A percentile compares a stretch with the other conserved stretches of the same genome.
These are phyloP conservation scores for Cercospora citrullina DNA, from an alignment of 2,329 filamentous ascomycete genomes.

Conservation along the genomic window DNA sequence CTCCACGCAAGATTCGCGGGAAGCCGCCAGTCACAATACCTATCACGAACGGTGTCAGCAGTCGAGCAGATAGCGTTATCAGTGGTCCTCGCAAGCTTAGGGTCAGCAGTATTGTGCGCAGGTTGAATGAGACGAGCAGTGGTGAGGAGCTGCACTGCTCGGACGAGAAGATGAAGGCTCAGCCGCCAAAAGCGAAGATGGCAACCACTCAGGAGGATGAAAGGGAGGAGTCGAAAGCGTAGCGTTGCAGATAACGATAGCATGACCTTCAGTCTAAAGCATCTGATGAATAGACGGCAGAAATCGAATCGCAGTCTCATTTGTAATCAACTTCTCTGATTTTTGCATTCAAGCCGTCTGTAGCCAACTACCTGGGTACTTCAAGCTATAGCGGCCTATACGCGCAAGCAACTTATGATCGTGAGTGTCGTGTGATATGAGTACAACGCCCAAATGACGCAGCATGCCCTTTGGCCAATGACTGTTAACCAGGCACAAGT, in stretches of 20 bases:
- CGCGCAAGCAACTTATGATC: background rate
- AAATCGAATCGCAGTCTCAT: background rate
- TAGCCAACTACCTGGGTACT: background rate
- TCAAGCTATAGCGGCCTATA: background rate
- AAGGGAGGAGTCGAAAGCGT: background rate
- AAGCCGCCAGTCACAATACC: slow-evolving; percentile 2
- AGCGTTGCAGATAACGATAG: background rate
- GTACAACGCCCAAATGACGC: background rate
- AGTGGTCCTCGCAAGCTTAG: slow-evolving; percentile 23
- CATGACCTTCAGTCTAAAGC: background rate
- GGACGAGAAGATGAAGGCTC: background rate
- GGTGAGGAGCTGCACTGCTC: slow-evolving; percentile 3
- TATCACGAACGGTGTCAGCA: slow-evolving; percentile 4
- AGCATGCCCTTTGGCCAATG: background rate
- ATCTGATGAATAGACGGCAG: background rate
- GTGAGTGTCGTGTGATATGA: background rate
- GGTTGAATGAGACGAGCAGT: slow-evolving; percentile 9
- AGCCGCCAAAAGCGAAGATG: background rate
- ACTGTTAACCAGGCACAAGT: background rate
- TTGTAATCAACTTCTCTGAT: background rate
- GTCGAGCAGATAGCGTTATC: slow-evolving; percentile 17
- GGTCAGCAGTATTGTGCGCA: slow-evolving; percentile 19
- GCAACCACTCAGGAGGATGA: background rate
- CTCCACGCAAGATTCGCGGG: slow-evolving; percentile 14
- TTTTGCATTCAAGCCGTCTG: background rate